These are phyloP conservation scores for Pestalotiopsis sp. DNA, from an alignment of 2,329 filamentous ascomycete species.

Conservation along the genomic window DNA sequence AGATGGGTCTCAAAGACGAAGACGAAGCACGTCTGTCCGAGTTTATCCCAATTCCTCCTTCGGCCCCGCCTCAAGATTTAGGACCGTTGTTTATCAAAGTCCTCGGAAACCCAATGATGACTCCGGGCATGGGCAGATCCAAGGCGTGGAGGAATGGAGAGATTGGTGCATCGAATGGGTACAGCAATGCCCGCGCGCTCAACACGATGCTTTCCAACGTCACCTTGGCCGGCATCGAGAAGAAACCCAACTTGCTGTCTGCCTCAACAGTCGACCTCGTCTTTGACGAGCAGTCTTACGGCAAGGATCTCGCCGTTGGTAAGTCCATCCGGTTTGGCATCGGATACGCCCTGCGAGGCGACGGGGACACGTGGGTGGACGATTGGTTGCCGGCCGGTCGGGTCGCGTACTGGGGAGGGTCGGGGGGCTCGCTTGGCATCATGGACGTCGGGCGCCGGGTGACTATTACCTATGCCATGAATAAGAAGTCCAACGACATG, in stretches of 20 bases:
- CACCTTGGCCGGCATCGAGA: conserved; percentile 47
- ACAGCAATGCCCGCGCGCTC: conserved; percentile 46
- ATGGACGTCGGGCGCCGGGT: conserved; percentile 26
- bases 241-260: conserved; percentile 36
- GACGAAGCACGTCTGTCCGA: conserved; percentile 43
- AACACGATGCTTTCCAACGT: conserved; percentile 50
- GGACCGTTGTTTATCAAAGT: conserved; percentile 34
- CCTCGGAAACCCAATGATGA: conserved; percentile 26
- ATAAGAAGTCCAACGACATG: conserved; percentile 17
- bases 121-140: conserved; percentile 24
- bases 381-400: conserved; percentile 36
- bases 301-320: conserved; percentile 41
- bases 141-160: conserved; percentile 41
- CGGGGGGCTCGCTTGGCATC: conserved; percentile 25
- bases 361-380: conserved; percentile 25
- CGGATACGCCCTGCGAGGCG: conserved; percentile 40
- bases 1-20: conserved; percentile 43
- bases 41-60: conserved; percentile 30
- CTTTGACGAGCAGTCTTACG: conserved; percentile 45
- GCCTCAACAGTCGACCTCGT: conserved; percentile 45
- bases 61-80: conserved; percentile 18
- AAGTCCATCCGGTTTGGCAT: conserved; percentile 41
- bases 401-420: conserved; percentile 27
- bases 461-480: conserved; percentile 29
- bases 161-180: conserved; percentile 46